These are phyloP conservation scores for Venturiaceae sp. DNA, from an alignment of 2,329 filamentous ascomycete species.

Conservation along the genomic window DNA sequence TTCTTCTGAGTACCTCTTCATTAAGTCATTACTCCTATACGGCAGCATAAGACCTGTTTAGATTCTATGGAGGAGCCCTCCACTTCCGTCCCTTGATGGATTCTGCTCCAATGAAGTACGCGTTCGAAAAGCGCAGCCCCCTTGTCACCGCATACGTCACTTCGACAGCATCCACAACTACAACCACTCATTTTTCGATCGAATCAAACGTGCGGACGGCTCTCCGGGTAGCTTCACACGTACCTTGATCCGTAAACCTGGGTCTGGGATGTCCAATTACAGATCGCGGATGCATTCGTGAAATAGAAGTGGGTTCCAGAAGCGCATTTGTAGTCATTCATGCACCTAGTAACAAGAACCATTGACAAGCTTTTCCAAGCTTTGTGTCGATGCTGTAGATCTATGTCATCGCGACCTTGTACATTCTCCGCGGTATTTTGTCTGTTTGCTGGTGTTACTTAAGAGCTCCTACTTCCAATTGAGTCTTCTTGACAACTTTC, in stretches of 20 bases:
- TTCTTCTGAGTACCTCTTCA: neutral
- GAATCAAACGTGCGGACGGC: neutral
- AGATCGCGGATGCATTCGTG: neutral
- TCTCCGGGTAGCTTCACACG: neutral
- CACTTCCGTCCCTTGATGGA: neutral
- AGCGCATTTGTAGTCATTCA: neutral
- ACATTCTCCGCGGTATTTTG: neutral
- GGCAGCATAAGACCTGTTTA: neutral
- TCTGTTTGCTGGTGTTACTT: neutral
- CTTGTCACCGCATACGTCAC: neutral
- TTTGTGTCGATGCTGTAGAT: constrained; percentile 8
- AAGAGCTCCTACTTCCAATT: neutral
- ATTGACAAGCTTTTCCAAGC: constrained; percentile 10
- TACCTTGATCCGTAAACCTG: neutral
- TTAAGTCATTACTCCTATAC: neutral
- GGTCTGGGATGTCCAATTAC: neutral
- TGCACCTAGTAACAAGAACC: neutral
- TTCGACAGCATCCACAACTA: neutral
- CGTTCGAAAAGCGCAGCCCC: neutral
- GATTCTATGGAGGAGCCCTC: neutral
- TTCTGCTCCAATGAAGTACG: neutral
- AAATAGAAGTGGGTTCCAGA: neutral
- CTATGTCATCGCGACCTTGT: neutral
- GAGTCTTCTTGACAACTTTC: neutral
- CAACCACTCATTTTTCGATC: neutral